A percentile compares a stretch with the other conserved stretches of the same genome.
Conservation (phyloP, 139 green algal genomes). For the Diplosphaera chodatii region DNA sequence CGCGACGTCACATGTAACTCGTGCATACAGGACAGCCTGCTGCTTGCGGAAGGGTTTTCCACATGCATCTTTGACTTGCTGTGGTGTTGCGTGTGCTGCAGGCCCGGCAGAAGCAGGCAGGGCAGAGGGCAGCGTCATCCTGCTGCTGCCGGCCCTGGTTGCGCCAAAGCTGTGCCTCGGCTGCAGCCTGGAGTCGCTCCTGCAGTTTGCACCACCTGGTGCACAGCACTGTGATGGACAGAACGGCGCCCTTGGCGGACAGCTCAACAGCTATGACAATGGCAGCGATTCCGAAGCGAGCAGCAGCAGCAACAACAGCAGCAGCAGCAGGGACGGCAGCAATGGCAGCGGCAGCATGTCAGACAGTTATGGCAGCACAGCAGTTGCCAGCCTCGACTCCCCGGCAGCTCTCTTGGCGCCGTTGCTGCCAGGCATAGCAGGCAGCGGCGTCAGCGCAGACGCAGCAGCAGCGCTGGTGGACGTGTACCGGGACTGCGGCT, state of each 20-base stretch:
- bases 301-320: no score
- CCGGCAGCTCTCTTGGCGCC: neutral
- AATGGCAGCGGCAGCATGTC: neutral
- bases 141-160: neutral
- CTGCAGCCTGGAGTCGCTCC: neutral
- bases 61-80: no score
- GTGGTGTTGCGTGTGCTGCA: neutral
- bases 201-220: neutral
- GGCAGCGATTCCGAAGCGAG: neutral
- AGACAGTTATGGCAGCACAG: no score
- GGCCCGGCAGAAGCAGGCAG: neutral
- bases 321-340: neutral
- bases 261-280: neutral
- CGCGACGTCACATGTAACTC: no score
- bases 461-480: conserved; percentile 16
- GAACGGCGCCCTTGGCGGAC: no score
- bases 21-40: no score
- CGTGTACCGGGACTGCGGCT: conserved; percentile 40
- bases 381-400: no score
- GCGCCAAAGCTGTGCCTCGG: neutral
- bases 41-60: no score
- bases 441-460: neutral
- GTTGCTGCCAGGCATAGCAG: neutral
- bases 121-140: neutral
- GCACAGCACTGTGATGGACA: no score